Percentiles rank a stretch among this genome's conserved stretches.
phyloP scores from a whole-genome alignment of 2,329 filamentous ascomycete species.

The Ceratocystis diversiconidia region DNA sequence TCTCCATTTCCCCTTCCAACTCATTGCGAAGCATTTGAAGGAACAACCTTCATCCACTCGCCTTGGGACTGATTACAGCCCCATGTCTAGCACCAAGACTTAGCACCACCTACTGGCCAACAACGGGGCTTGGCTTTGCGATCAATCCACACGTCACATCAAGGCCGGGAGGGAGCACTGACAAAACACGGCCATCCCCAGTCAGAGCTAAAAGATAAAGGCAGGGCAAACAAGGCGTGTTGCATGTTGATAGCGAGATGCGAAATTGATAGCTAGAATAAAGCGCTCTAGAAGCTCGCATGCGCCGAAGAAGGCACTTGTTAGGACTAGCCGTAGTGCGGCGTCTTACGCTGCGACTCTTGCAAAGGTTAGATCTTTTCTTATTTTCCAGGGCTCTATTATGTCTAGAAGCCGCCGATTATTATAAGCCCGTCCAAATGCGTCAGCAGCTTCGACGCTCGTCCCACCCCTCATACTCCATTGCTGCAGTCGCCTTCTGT shows the following conservation, averaged over 20 bases:
- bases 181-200: neutral
- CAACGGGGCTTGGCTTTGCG: neutral
- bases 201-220: neutral
- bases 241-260: neutral
- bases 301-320: neutral
- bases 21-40: neutral
- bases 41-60: neutral
- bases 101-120: neutral
- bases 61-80: neutral
- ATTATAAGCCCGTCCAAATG: neutral
- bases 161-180: neutral
- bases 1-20: neutral
- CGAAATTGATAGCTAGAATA: neutral
- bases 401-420: no score
- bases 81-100: slow-evolving; percentile 3
- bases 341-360: neutral
- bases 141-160: neutral
- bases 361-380: no score
- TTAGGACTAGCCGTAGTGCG: neutral
- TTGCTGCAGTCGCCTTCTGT: neutral
- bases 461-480: neutral
- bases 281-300: neutral
- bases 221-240: neutral
- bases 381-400: no score
- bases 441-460: neutral